phyloP scores from a whole-genome alignment of 108 stramenopile species.

The Nannochloropsis salina region DNA sequence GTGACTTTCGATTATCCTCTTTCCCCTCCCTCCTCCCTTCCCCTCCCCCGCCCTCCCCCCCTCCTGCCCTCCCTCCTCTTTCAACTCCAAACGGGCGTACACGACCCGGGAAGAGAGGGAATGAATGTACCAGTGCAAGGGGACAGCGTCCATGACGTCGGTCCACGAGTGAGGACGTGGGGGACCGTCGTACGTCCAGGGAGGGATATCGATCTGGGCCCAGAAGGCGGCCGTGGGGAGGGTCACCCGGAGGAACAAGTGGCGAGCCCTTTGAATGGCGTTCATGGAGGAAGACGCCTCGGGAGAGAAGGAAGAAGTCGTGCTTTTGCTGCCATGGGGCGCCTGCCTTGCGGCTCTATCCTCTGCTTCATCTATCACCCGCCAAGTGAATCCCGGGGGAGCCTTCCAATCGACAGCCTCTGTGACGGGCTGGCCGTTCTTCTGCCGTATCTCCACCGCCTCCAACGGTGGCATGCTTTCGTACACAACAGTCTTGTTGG shows the following conservation, averaged over 20 bases:
- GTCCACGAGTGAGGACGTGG: neutral
- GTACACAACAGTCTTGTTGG: neutral
- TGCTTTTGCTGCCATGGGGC: neutral
- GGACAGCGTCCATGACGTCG: neutral
- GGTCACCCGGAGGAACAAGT: neutral
- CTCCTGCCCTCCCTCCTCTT: neutral
- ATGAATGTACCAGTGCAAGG: neutral
- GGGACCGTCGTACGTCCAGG: neutral
- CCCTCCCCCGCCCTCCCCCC: neutral
- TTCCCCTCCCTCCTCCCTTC: neutral
- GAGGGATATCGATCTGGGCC: neutral
- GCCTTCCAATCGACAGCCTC: neutral
- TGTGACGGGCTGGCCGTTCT: neutral
- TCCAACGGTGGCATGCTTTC: neutral
- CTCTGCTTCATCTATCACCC: neutral
- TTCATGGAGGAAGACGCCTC: neutral
- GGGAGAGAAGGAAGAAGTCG: neutral
- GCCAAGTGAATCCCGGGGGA: neutral
- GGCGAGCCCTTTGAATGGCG: neutral
- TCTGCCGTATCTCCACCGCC: neutral
- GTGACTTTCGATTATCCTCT: neutral
- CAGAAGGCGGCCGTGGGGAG: neutral
- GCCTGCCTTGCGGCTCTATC: neutral
- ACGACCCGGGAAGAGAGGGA: neutral
- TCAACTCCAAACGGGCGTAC: neutral